Base-by-base conservation (phyloP, 352 stramenopile species). In the Phytophthora capsici region DNA sequence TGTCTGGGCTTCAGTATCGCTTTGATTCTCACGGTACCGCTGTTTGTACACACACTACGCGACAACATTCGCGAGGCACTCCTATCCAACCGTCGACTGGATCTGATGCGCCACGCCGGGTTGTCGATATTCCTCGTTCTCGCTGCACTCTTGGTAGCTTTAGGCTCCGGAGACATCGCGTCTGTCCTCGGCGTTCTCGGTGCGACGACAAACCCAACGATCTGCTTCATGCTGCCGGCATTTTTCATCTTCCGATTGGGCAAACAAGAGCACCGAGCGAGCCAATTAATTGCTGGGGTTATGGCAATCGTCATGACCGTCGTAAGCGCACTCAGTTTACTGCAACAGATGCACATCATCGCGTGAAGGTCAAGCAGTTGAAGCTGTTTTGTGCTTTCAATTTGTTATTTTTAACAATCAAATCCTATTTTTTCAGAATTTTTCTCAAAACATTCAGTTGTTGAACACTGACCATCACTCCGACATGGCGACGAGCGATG, bases 191-290 rank as follows among this genome's bases (percentile, higher is more conserved):
- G 75, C 4, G 67, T 96, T 16, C 76, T 96, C 12, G 89, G 89
- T 36, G 80, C 87, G 25, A 96, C 87, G 20, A 93, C 87, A 2
- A 96, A 96, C 73, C 89, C 89, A 3, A 68, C 88, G 53, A 95
- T 96, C 63, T 95, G 89, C 70, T 96, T 94, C 63, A 64, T 95
- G 46, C 70, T 96, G n/a, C 89, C 89, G 13, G 83, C 87, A 19
- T 93, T 89, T 50, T 95, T 94, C 59, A 72, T 93, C 55, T 61
- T 76, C 23, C 77, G 79, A 17, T 56, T 94, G 4, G 84, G 82
- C 14, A 61, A 62, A 4, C 47, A 72, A 25, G 59, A 73, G 13
- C 75, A 87, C 45, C 54, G 62, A 14, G 46, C 54, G 8, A 75
- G 86, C 19, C 87, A 93, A 37, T 30, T 71, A 37, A 57, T 86